phyloP scores from a whole-genome alignment of 164 flowering plant genomes.

The Piper betle region DNA sequence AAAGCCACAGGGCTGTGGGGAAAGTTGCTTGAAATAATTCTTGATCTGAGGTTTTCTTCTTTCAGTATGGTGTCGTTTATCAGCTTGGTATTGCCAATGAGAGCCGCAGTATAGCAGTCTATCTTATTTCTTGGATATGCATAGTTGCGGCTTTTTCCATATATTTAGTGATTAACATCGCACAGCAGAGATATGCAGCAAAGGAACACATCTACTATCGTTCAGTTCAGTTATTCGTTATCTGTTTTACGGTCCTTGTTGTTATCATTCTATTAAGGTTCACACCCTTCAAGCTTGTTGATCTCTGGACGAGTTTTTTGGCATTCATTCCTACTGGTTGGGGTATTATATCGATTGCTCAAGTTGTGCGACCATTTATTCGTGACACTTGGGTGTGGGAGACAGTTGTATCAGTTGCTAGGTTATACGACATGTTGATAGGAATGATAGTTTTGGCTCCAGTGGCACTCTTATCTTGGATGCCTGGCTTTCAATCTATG shows the following conservation, averaged over 20 bases:
- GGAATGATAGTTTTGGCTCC: conserved; percentile 82
- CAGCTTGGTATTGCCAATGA: conserved; percentile 43
- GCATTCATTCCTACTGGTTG: conserved; percentile 94
- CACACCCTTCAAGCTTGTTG: conserved; percentile 36
- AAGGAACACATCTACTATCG: conserved; percentile 72
- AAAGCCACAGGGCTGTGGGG: conserved; percentile 90
- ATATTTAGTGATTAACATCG: conserved; percentile 43
- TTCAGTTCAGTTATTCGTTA: conserved; percentile 51
- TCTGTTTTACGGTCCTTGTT: conserved; percentile 34
- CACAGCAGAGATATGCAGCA: conserved; percentile 59
- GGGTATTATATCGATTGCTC: conserved; percentile 79
- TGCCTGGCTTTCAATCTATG: conserved; percentile 91
- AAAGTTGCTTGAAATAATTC: conserved; percentile 64
- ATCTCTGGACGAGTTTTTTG: conserved; percentile 52
- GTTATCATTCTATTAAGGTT: conserved; percentile 41
- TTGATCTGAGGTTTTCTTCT: conserved; percentile 93
- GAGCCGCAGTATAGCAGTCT: conserved; percentile 58
- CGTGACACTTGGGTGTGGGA: conserved; percentile 70
- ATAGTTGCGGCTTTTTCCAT: conserved; percentile 48
- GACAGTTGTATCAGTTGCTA: conserved; percentile 70
- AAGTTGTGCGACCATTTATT: conserved; percentile 66
- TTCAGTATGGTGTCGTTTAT: conserved; percentile 85
- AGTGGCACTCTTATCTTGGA: conserved; percentile 82
- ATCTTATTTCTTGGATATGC: conserved; percentile 71
- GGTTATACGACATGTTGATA: conserved; percentile 64